Conservation (phyloP, 2,329 filamentous ascomycete genomes). For the Claviceps cyperi region DNA sequence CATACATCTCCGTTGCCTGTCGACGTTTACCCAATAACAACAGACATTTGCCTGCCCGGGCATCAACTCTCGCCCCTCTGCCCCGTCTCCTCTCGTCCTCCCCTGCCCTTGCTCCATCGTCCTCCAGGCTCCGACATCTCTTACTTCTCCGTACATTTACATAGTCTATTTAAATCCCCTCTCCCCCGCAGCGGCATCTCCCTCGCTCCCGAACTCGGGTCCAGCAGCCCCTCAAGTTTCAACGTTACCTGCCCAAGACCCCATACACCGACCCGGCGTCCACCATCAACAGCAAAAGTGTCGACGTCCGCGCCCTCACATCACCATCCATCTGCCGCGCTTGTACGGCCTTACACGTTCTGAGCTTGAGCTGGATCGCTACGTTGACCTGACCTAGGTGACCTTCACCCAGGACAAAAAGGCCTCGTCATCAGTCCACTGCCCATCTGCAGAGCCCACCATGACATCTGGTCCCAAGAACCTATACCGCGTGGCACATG, state of each 20-base stretch:
- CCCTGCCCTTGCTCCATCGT: neutral
- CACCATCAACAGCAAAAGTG: neutral
- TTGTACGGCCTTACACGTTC: neutral
- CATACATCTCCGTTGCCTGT: no score
- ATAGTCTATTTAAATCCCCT: neutral
- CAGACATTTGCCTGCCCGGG: no score
- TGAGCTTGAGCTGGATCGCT: constrained; percentile 1
- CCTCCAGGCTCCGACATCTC: no score
- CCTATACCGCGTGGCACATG: constrained; percentile 24
- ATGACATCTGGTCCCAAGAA: constrained; percentile 26
- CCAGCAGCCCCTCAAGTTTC: neutral
- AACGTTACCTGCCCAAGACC: neutral
- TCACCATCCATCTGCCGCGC: constrained; percentile 1
- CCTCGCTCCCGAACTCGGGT: constrained; percentile 4
- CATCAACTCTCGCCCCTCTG: neutral
- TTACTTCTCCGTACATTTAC: no score
- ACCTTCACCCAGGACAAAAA: neutral
- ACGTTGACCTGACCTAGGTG: constrained; percentile 1
- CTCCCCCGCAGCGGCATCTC: constrained; percentile 5
- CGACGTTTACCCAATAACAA: no score
- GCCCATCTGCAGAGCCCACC: constrained; percentile 11
- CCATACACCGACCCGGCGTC: neutral
- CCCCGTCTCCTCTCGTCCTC: neutral
- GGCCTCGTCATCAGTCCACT: neutral
- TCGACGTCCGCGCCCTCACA: neutral